phyloP scores from a whole-genome alignment of 2,329 filamentous ascomycete genomes.

The Alternaria incomplexa region DNA sequence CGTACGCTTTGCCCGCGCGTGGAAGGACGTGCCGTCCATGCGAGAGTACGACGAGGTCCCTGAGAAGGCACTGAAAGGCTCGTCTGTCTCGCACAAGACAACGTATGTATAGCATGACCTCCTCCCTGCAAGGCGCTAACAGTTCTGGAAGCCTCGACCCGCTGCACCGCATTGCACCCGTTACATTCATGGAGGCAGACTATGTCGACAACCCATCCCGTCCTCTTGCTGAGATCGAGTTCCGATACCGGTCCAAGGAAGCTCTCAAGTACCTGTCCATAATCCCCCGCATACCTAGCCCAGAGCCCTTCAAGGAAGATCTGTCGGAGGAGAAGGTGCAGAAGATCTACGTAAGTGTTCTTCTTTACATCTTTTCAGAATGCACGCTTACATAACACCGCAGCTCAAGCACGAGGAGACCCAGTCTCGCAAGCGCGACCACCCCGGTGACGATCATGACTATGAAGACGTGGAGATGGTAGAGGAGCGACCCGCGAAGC shows the following conservation, averaged over 20 bases:
- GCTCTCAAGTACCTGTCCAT: slow-evolving; percentile 36
- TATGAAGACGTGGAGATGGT: slow-evolving; percentile 6
- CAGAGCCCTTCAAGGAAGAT: slow-evolving; percentile 8
- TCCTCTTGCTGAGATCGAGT: slow-evolving; percentile 19
- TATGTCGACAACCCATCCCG: neutral
- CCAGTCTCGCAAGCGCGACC: slow-evolving; percentile 3
- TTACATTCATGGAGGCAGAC: slow-evolving; percentile 1
- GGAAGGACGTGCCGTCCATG: slow-evolving; percentile 1
- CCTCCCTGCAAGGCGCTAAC: neutral
- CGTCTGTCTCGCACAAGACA: slow-evolving; percentile 5
- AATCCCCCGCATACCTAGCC: slow-evolving; percentile 28
- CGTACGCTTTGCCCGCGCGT: neutral
- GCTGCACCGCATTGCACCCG: neutral
- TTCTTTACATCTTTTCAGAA: neutral
- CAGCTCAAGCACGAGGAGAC: neutral
- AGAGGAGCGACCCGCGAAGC: slow-evolving; percentile 3
- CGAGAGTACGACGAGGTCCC: neutral
- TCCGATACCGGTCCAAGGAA: slow-evolving; percentile 23
- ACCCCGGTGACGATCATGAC: neutral
- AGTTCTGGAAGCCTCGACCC: neutral
- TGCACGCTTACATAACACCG: neutral
- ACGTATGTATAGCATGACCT: neutral
- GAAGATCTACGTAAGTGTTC: neutral
- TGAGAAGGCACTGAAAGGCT: slow-evolving; percentile 12
- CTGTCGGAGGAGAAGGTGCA: neutral